phyloP scores from a whole-genome alignment of 2,329 filamentous ascomycete genomes.

The Aureobasidium subglaciale region DNA sequence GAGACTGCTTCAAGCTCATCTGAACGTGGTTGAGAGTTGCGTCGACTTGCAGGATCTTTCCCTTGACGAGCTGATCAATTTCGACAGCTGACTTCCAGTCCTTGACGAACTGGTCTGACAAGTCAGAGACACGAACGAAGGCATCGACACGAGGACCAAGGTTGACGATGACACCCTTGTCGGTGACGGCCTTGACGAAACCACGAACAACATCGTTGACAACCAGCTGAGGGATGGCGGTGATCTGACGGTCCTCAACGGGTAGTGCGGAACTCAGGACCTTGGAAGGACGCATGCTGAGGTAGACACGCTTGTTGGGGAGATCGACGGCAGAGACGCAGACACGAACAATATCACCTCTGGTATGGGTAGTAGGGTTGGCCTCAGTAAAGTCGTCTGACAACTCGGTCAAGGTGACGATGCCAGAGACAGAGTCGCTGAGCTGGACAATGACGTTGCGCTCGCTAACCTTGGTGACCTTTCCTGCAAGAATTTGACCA shows the following conservation, averaged over 20 bases:
- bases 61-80: slow-evolving; percentile 82
- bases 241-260: slow-evolving; percentile 75
- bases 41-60: slow-evolving; percentile 71
- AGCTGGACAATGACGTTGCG: slow-evolving; percentile 79
- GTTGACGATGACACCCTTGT: slow-evolving; percentile 81
- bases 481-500: slow-evolving; percentile 74
- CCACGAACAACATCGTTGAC: slow-evolving; percentile 76
- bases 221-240: slow-evolving; percentile 61
- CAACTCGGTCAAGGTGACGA: slow-evolving; percentile 75
- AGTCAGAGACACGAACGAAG: slow-evolving; percentile 76
- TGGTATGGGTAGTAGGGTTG: slow-evolving; percentile 65
- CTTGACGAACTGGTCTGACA: slow-evolving; percentile 87
- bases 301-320: slow-evolving; percentile 72
- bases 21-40: slow-evolving; percentile 63
- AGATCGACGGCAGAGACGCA: slow-evolving; percentile 73
- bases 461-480: slow-evolving; percentile 79
- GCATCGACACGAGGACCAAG: slow-evolving; percentile 75
- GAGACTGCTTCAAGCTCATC: slow-evolving; percentile 79
- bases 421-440: slow-evolving; percentile 69
- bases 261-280: slow-evolving; percentile 78
- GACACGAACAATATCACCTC: slow-evolving; percentile 83
- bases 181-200: slow-evolving; percentile 83
- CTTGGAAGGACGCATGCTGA: slow-evolving; percentile 80
- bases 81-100: slow-evolving; percentile 91
- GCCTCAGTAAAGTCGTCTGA: slow-evolving; percentile 79